These are phyloP conservation scores for Coemansia sp. DNA, from an alignment of 192 early-diverging fungal genomes.

Conservation along the genomic window DNA sequence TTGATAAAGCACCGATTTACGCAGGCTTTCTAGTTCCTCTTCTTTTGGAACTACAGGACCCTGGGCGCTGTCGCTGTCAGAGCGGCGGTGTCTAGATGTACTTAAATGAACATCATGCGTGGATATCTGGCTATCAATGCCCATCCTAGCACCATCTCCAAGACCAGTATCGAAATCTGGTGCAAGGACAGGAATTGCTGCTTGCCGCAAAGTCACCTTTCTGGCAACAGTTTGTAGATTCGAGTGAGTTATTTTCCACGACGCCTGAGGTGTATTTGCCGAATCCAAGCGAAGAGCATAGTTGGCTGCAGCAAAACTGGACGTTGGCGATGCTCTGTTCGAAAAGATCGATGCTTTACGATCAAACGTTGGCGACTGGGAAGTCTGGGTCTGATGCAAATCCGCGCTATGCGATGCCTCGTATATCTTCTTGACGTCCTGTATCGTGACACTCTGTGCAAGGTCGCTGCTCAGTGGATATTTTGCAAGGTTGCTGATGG, in stretches of 20 bases:
- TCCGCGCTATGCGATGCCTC: background rate
- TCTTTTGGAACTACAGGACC: conserved; percentile 13
- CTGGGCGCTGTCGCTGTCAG: conserved; percentile 35
- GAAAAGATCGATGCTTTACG: background rate
- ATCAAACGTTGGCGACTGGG: conserved; percentile 17
- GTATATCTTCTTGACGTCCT: conserved; percentile 14
- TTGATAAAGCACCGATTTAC: conserved; percentile 25
- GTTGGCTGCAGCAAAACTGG: conserved; percentile 4
- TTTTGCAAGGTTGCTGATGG: conserved; percentile 70
- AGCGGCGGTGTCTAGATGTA: conserved; percentile 22
- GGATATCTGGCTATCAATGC: background rate
- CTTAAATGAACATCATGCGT: background rate
- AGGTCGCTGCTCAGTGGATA: conserved; percentile 20
- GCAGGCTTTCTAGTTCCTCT: conserved; percentile 36
- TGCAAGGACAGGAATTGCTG: background rate
- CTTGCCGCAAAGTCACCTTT: conserved; percentile 4
- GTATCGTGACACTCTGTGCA: conserved; percentile 16
- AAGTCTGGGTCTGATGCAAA: background rate
- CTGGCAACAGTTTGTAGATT: conserved; percentile 20
- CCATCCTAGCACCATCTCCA: background rate
- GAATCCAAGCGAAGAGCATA: conserved; percentile 7
- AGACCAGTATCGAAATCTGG: background rate
- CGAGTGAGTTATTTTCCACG: conserved; percentile 40
- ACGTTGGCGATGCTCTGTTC: conserved; percentile 8
- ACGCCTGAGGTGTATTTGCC: conserved; percentile 14